phyloP scores from a whole-genome alignment of 345 rosid genomes.

The Citrus glauca region DNA sequence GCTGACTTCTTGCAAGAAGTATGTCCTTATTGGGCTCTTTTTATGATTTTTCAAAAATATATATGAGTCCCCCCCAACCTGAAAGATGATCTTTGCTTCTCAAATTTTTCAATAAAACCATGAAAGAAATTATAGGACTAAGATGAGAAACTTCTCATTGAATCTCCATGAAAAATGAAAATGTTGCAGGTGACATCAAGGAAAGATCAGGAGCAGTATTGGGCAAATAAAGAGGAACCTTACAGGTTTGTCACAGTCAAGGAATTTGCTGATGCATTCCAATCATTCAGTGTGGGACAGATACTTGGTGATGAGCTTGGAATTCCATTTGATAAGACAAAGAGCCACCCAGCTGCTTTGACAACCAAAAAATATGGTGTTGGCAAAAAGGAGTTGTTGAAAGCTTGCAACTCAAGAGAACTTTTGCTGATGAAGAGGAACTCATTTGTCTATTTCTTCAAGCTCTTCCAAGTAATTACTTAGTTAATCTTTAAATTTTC shows the following conservation, averaged over 20 bases:
- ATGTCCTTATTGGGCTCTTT: not conserved
- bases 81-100: not conserved
- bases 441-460: slow-evolving; percentile 38
- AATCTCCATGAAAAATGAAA: not conserved
- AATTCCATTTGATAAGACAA: slow-evolving; percentile 26
- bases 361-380: slow-evolving; percentile 31
- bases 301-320: slow-evolving; percentile 25
- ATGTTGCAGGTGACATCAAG: slow-evolving; percentile 37
- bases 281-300: slow-evolving; percentile 24
- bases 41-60: not conserved
- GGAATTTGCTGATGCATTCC: slow-evolving; percentile 34
- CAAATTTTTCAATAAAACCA: not conserved
- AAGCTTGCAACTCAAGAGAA: slow-evolving; percentile 33
- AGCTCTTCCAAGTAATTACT: slow-evolving; percentile 26
- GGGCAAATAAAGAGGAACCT: slow-evolving; percentile 29
- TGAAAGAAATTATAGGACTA: not conserved
- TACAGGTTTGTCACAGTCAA: slow-evolving; percentile 30
- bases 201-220: slow-evolving; percentile 43
- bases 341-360: slow-evolving; percentile 43
- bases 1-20: slow-evolving; percentile 35
- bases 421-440: slow-evolving; percentile 43
- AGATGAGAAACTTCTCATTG: not conserved
- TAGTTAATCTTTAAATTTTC: not conserved
- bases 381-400: slow-evolving; percentile 29
- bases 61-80: slow-evolving; percentile 14